phyloP scores from a whole-genome alignment of 83 land plant species.

The Diphasiastrum complanatum region DNA sequence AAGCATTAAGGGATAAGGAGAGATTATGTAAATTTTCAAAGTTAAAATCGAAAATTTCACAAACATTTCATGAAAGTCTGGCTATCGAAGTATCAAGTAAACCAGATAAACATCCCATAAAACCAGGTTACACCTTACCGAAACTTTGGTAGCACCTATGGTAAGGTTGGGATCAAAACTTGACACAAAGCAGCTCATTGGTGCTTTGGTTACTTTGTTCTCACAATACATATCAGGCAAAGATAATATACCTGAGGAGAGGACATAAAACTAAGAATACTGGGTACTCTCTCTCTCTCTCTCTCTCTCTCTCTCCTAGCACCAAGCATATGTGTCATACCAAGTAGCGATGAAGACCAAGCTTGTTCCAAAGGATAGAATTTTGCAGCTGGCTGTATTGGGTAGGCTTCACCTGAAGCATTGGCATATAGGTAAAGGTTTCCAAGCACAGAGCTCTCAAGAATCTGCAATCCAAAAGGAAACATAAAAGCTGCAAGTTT shows the following conservation, averaged over 20 bases:
- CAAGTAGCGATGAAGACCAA: slow-evolving; percentile 35
- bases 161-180: slow-evolving; percentile 20
- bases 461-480: slow-evolving; percentile 26
- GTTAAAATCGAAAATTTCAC: too few species aligned
- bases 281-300: too few species aligned
- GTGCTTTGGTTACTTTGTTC: slow-evolving; percentile 22
- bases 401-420: slow-evolving; percentile 1
- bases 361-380: slow-evolving; percentile 20
- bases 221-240: slow-evolving; percentile 34
- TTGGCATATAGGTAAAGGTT: slow-evolving; percentile 25
- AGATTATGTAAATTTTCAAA: too few species aligned
- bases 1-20: not conserved
- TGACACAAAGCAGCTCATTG: slow-evolving; percentile 25
- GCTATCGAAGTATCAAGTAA: too few species aligned
- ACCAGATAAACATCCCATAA: too few species aligned
- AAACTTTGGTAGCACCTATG: slow-evolving; percentile 33
- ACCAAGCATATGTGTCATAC: too few species aligned
- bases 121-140: slow-evolving; percentile 13
- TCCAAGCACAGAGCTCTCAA: slow-evolving; percentile 31
- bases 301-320: too few species aligned
- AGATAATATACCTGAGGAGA: slow-evolving; percentile 31
- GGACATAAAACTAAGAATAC: too few species aligned
- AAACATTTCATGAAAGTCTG: too few species aligned
- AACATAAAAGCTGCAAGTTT: slow-evolving; percentile 10
- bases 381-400: slow-evolving; percentile 9